These are phyloP conservation scores for Mycotypha africana DNA, from an alignment of 371 early-diverging fungal genomes.

Conservation along the genomic window DNA sequence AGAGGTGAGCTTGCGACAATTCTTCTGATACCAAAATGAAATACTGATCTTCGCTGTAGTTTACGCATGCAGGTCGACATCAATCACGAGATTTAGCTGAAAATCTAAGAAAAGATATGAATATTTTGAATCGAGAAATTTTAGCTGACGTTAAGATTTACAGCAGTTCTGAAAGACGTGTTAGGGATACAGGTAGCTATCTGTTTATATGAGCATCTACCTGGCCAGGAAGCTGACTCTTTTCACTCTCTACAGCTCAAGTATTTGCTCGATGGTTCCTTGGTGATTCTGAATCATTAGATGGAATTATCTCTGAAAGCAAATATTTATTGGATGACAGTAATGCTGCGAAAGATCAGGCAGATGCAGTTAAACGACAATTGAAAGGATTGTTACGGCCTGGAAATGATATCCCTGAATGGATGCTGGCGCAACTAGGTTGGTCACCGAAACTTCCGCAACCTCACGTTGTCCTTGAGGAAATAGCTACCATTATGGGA, in stretches of 20 bases:
- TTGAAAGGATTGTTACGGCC: slow-evolving; percentile 55
- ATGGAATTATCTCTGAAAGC: slow-evolving; percentile 63
- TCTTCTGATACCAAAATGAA: slow-evolving; percentile 15
- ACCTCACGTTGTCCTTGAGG: slow-evolving; percentile 62
- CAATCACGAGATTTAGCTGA: slow-evolving; percentile 93
- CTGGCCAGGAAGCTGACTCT: too few relatives aligned
- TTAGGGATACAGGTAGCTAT: slow-evolving; percentile 77
- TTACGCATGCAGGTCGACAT: slow-evolving; percentile 92
- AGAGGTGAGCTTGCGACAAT: too few relatives aligned
- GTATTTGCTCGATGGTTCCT: slow-evolving; percentile 77
- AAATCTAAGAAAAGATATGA: slow-evolving; percentile 87
- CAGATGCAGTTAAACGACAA: slow-evolving; percentile 78
- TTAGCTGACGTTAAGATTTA: slow-evolving; percentile 86
- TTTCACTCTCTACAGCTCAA: slow-evolving; percentile 40
- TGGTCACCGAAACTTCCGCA: slow-evolving; percentile 57
- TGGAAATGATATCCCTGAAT: slow-evolving; percentile 42
- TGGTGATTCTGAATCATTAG: slow-evolving; percentile 50
- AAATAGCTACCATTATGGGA: slow-evolving; percentile 66
- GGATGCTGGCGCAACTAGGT: slow-evolving; percentile 29
- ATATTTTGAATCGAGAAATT: slow-evolving; percentile 78
- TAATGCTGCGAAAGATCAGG: slow-evolving; percentile 90
- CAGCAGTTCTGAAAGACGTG: slow-evolving; percentile 86
- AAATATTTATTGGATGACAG: slow-evolving; percentile 94
- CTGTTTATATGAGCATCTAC: too few relatives aligned
- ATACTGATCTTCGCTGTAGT: slow-evolving; percentile 29